phyloP scores from a whole-genome alignment of 441 rosid genomes.

The Adansonia madagascariensis region DNA sequence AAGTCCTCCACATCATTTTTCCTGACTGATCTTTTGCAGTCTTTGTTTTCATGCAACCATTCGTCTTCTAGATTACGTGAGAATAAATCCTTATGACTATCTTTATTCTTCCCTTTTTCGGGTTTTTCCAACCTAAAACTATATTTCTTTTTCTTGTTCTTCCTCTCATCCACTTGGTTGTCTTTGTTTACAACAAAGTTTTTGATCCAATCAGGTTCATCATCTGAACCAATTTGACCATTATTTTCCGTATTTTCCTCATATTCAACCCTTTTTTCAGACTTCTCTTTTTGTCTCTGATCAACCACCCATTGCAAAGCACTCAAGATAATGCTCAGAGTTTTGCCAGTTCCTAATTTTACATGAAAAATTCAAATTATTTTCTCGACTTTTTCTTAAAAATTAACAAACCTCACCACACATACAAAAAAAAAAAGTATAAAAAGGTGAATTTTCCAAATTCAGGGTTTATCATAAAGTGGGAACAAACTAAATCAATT shows the following conservation, averaged over 20 bases:
- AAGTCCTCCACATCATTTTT: conserved; percentile 40
- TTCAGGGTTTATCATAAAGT: background rate
- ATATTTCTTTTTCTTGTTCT: conserved; percentile 40
- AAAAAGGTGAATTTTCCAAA: background rate
- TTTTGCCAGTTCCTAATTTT: conserved; percentile 83
- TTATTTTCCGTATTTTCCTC: conserved; percentile 28
- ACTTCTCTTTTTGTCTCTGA: conserved; percentile 51
- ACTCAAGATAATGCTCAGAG: conserved; percentile 84
- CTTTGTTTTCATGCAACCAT: conserved; percentile 30
- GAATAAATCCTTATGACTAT: conserved; percentile 24
- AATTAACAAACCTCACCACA: background rate
- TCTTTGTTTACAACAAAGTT: conserved; percentile 48
- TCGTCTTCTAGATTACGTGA: conserved; percentile 36
- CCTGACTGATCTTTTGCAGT: conserved; percentile 30
- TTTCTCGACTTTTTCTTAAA: background rate
- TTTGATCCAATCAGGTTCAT: conserved; percentile 88
- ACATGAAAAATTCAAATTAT: conserved; percentile 5
- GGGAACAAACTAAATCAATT: background rate
- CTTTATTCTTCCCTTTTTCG: conserved; percentile 39
- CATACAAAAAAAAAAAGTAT: background rate
- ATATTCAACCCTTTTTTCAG: conserved; percentile 31
- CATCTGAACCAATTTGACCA: conserved; percentile 41
- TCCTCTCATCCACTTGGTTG: conserved; percentile 33
- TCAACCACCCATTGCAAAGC: conserved; percentile 82
- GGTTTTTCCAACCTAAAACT: conserved; percentile 35